phyloP scores from a whole-genome alignment of 2,329 filamentous ascomycete species.

The Dryadomyces quercus-mongolicae region DNA sequence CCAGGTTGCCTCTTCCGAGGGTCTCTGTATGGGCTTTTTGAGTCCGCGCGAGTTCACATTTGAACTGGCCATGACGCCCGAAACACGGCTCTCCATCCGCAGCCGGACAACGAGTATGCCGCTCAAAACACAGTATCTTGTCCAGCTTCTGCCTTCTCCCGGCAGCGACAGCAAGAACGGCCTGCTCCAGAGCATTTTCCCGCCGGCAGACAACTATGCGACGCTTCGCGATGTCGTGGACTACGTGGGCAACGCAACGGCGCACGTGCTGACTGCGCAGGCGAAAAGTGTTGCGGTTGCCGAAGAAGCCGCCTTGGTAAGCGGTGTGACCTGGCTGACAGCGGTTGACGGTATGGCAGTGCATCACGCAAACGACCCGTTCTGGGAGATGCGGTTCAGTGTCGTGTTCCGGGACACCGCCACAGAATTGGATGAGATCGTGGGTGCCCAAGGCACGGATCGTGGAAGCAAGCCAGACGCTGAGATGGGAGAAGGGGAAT shows the following conservation, averaged over 20 bases:
- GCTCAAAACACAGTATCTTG: slow-evolving; percentile 31
- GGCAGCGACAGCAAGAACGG: slow-evolving; percentile 9
- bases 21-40: slow-evolving; percentile 31
- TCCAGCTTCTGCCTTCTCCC: slow-evolving; percentile 22
- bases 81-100: slow-evolving; percentile 28
- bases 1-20: slow-evolving; percentile 28
- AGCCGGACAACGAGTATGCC: slow-evolving; percentile 31
- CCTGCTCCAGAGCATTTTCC: slow-evolving; percentile 24
- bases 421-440: slow-evolving; percentile 2
- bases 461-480: too few species aligned
- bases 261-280: slow-evolving; percentile 25
- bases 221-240: slow-evolving; percentile 29
- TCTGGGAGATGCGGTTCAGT: slow-evolving; percentile 20
- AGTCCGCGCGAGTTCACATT: slow-evolving; percentile 28
- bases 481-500: background rate
- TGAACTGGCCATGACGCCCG: slow-evolving; percentile 32
- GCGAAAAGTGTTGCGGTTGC: slow-evolving; percentile 15
- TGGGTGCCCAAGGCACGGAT: background rate
- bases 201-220: slow-evolving; percentile 32
- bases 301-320: slow-evolving; percentile 1
- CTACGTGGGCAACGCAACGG: slow-evolving; percentile 32
- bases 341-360: slow-evolving; percentile 7
- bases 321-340: slow-evolving; percentile 16
- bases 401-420: slow-evolving; percentile 9
- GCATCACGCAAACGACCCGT: slow-evolving; percentile 12